These are phyloP conservation scores for Neopestalotiopsis rosae DNA, from an alignment of 2,329 filamentous ascomycete genomes.

Conservation along the genomic window DNA sequence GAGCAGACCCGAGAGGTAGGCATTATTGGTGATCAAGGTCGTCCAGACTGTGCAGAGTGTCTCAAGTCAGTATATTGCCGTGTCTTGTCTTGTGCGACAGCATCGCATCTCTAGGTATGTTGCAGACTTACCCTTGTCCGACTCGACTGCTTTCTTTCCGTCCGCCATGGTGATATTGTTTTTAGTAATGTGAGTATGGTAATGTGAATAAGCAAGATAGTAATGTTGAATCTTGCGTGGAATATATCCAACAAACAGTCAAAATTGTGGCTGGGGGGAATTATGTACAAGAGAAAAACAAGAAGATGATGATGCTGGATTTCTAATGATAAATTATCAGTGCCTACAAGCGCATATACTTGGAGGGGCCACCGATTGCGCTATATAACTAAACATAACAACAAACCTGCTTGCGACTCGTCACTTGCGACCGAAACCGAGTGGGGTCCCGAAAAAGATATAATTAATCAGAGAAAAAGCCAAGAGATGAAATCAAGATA, in stretches of 20 bases:
- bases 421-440: not conserved
- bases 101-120: not conserved
- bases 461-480: not conserved
- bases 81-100: too few species aligned
- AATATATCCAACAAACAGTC: not conserved
- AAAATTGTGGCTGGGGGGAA: not conserved
- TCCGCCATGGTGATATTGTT: conserved; percentile 31
- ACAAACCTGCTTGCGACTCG: not conserved
- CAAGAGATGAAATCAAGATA: not conserved
- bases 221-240: not conserved
- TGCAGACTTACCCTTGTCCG: conserved; percentile 32
- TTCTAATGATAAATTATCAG: conserved; percentile 3
- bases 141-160: conserved; percentile 37
- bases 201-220: too few species aligned
- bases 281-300: not conserved
- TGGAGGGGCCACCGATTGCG: not conserved
- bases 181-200: not conserved
- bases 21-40: conserved; percentile 82
- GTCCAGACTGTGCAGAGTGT: conserved; percentile 72
- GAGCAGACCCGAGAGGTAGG: conserved; percentile 82
- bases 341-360: not conserved
- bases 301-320: not conserved
- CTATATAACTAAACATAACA: not conserved
- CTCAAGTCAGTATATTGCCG: not conserved
- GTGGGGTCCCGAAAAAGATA: not conserved